These are phyloP conservation scores for Exophiala alcalophila DNA, from an alignment of 2,329 filamentous ascomycete genomes.

Conservation along the genomic window DNA sequence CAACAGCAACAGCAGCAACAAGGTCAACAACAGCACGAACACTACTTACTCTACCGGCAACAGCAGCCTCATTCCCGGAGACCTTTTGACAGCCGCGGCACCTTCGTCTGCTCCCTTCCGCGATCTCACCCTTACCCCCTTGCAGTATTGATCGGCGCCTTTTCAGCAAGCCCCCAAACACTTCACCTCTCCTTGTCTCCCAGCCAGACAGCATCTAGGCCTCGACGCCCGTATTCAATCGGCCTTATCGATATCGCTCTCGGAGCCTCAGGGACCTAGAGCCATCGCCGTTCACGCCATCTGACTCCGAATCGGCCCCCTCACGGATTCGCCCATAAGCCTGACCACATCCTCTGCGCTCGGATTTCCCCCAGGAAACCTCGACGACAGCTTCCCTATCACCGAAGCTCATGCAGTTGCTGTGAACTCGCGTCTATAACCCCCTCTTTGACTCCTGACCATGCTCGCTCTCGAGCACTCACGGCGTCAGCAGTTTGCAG, in stretches of 20 bases:
- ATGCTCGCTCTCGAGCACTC: conserved; percentile 31
- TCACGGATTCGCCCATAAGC: conserved; percentile 13
- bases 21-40: too few relatives aligned
- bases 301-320: conserved; percentile 2
- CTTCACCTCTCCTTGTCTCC: conserved; percentile 3
- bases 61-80: too few relatives aligned
- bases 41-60: too few relatives aligned
- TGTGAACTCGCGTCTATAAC: conserved; percentile 7
- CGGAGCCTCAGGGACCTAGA: conserved; percentile 15
- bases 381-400: not conserved
- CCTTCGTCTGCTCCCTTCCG: conserved; percentile 1
- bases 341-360: conserved; percentile 5
- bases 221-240: conserved; percentile 14
- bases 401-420: conserved; percentile 15
- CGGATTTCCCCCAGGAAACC: too few relatives aligned
- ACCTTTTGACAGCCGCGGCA: too few relatives aligned
- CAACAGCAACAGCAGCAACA: too few relatives aligned
- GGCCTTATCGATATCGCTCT: conserved; percentile 12
- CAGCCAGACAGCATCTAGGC: conserved; percentile 16
- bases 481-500: conserved; percentile 20
- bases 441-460: conserved; percentile 4
- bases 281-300: conserved; percentile 5
- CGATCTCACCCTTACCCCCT: conserved; percentile 7
- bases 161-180: conserved; percentile 28
- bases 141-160: conserved; percentile 27